Base-by-base conservation (phyloP, 139 green algal species). In the Haematococcus lacustris region DNA sequence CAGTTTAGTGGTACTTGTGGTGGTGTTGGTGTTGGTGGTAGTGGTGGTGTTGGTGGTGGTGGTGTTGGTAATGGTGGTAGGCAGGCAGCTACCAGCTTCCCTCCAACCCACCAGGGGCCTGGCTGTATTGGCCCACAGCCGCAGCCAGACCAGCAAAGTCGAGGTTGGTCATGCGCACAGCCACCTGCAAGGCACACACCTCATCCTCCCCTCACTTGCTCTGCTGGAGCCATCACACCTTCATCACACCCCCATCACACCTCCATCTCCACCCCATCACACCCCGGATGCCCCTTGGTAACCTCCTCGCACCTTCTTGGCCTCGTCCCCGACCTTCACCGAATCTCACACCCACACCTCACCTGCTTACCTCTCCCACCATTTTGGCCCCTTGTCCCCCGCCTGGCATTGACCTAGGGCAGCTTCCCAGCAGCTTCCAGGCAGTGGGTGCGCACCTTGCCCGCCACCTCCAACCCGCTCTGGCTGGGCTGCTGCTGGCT, bases 91-190 rank as follows among this genome's bases (percentile, higher is more conserved):
- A n/a, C n/a, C n/a, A n/a, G n/a, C n/a, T n/a, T n/a, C n/a, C 53
- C 17, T 32, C n/a, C 21, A 4, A 4, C 13, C 17, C 17, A n/a
- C 13, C 53, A 21, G 34, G 63, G 37, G 51, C 35, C 37, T 69
- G 63, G 30, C 63, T 37, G 51, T 51, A 69, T 37, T 69, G 63
- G 38, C 63, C 51, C 6, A 37, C 63, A 2, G 63, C 63, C 63
- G 63, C 63, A 5, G 63, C 63, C 5, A 69, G 63, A 6, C 30
- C 30, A 23, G 63, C 63, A 51, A 69, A 69, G 63, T 69, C 63
- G 4, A 69, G 63, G 38, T 64, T 64, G 53, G 53, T 64, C 53
- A 64, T 21, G 4, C 53, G 53, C 53, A 64, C 53, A 21, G 53
- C 53, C 53, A 53, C 43, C 9, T 28, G 43, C 43, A 17, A 28